Percentiles rank a stretch among this genome's conserved stretches.
phyloP scores from a whole-genome alignment of 768 basidiomycete species.

The Pleurotus tuoliensis region DNA sequence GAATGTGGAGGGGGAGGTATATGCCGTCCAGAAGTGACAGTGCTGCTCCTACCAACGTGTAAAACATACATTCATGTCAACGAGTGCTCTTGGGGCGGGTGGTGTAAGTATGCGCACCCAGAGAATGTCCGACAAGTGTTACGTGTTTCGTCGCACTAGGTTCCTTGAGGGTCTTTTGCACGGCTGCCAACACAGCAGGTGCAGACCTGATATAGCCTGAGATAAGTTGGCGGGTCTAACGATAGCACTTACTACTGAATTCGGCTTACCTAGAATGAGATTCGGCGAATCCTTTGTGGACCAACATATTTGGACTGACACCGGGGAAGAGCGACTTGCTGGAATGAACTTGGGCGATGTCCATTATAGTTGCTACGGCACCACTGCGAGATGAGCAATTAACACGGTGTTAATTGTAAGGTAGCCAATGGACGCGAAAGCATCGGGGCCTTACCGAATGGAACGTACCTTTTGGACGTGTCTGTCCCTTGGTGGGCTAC shows the following conservation, averaged over 20 bases:
- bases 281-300: constrained; percentile 40
- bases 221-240: background rate
- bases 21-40: constrained; percentile 53
- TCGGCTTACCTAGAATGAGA: constrained; percentile 35
- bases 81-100: background rate
- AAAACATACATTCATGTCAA: background rate
- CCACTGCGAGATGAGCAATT: constrained; percentile 17
- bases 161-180: constrained; percentile 28
- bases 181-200: constrained; percentile 35
- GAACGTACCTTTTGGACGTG: constrained; percentile 27
- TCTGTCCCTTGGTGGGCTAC: constrained; percentile 43
- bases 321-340: constrained; percentile 42
- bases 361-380: constrained; percentile 33
- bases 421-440: too few species aligned
- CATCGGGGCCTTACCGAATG: background rate
- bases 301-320: constrained; percentile 31
- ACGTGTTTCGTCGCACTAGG: constrained; percentile 29
- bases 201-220: constrained; percentile 31
- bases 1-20: constrained; percentile 48
- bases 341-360: constrained; percentile 26
- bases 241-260: background rate
- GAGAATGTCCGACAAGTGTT: constrained; percentile 43
- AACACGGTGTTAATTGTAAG: background rate
- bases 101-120: constrained; percentile 11
- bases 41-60: constrained; percentile 39